Percentiles rank a stretch among this genome's conserved stretches.
Evolutionary conservation across 2,329 filamentous ascomycete genomes (phyloP).

Genomic region (Mycocentrospora acerina): DNA sequence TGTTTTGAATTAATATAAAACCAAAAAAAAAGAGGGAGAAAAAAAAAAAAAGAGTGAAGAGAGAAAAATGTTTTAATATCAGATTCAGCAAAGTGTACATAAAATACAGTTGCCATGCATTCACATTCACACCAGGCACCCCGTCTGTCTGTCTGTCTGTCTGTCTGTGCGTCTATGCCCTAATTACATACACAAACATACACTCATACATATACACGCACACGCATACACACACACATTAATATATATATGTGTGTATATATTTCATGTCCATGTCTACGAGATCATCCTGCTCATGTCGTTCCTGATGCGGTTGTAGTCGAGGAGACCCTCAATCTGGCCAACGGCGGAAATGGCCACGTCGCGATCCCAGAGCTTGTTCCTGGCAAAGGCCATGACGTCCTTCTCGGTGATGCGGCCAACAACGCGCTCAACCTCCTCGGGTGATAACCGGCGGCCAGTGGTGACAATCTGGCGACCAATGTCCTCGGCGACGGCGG

Average conservation of each 20-base stretch:
- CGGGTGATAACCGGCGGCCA: conserved; percentile 83
- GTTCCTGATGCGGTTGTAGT: conserved; percentile 77
- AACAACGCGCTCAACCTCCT: conserved; percentile 92
- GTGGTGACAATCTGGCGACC: conserved; percentile 98
- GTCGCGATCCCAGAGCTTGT: conserved; percentile 97
- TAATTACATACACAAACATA: conserved; percentile 3
- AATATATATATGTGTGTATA: too few species aligned
- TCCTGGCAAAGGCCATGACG: conserved; percentile 93
- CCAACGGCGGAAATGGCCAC: conserved; percentile 92
- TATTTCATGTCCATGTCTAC: conserved; percentile 20
- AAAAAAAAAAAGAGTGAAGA: conserved; percentile 13
- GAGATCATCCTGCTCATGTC: conserved; percentile 79
- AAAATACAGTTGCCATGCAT: conserved; percentile 35
- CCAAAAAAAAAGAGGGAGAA: not conserved
- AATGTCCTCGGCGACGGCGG: conserved; percentile 96
- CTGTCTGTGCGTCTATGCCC: not conserved
- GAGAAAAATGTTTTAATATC: conserved; percentile 30
- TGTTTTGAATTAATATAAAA: too few species aligned
- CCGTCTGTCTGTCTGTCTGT: too few species aligned
- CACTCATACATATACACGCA: not conserved
- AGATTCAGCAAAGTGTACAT: conserved; percentile 38
- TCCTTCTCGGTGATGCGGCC: conserved; percentile 90
- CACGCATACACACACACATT: not conserved
- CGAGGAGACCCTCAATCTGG: conserved; percentile 78
- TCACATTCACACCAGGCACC: too few species aligned